Base-by-base conservation (phyloP, 192 early-diverging fungal genomes). In the Rhizophagus prolifer region DNA sequence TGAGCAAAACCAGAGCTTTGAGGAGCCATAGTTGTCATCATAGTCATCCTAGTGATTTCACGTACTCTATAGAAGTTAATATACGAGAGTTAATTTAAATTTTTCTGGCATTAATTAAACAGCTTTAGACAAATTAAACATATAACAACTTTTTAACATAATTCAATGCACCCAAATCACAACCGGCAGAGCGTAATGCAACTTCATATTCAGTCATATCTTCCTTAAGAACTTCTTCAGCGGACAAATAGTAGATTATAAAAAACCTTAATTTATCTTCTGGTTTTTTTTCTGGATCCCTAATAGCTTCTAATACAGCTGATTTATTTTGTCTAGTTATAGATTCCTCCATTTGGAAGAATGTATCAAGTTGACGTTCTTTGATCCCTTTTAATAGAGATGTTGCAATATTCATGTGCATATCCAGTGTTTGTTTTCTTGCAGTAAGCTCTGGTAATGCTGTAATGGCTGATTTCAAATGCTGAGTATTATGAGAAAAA, bases 331-430 rank as follows among this genome's bases (percentile, higher is more conserved):
- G 92, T 77, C 92, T 90, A 7, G 86, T 86, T 58, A 99, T 89
- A 16, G 89, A 85, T 80, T 99, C 97, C 81, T 98, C 97, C 82
- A 95, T 86, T 70, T 96, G 92, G 80, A 98, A 97, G 71, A 97
- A 94, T 0, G 90, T 91, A 78, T 99, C 97, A 63, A 99, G 81
- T 76, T 98, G 93, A 60, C 98, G 86, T 26, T 96, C 93, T 81
- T 96, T 94, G 83, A 99, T 98, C 26, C 85, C 84, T 28, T 93
- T 90, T 19, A 99, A 86, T 77, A 99, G 80, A 25, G 88, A 84
- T 2, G 96, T 98, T 4, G 97, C 96, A 68, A 98, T 94, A 80
- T 95, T 96, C 95, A 97, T 99, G 80, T 99, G 98, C 94, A 97
- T 97, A 80, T 99, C 98, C 30, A 99, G 84, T 16, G 92, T 91